phyloP scores from a whole-genome alignment of 2,329 filamentous ascomycete species.

The Diaporthe vexans region DNA sequence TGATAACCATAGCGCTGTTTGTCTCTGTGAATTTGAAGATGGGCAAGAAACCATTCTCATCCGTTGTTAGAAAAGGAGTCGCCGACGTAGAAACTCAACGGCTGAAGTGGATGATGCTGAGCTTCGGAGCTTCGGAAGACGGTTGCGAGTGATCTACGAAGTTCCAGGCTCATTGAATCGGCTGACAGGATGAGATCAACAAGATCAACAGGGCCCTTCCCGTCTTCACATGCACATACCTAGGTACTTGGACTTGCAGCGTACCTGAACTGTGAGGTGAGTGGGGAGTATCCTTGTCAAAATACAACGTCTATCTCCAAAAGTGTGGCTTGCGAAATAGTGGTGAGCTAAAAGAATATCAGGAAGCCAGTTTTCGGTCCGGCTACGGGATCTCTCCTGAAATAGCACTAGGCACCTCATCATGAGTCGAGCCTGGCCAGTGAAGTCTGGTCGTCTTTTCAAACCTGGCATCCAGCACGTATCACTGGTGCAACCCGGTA shows the following conservation, averaged over 20 bases:
- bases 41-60: no score
- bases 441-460: background rate
- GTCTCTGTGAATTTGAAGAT: background rate
- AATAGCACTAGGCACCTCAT: background rate
- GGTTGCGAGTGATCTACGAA: conserved; percentile 6
- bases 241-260: background rate
- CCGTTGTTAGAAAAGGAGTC: background rate
- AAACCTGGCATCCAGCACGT: background rate
- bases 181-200: conserved; percentile 4
- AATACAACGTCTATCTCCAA: conserved; percentile 19
- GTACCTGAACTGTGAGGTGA: background rate
- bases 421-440: background rate
- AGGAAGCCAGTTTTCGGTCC: background rate
- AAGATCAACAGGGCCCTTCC: conserved; percentile 25
- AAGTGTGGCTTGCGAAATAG: background rate
- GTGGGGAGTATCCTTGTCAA: conserved; percentile 8
- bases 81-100: background rate
- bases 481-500: no score
- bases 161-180: background rate
- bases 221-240: conserved; percentile 11
- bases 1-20: no score
- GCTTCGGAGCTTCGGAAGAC: conserved; percentile 13
- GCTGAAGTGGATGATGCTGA: background rate
- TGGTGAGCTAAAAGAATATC: background rate
- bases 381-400: background rate